Base-by-base conservation (phyloP, 2,329 filamentous ascomycete genomes). In the Clonostachys byssicola region DNA sequence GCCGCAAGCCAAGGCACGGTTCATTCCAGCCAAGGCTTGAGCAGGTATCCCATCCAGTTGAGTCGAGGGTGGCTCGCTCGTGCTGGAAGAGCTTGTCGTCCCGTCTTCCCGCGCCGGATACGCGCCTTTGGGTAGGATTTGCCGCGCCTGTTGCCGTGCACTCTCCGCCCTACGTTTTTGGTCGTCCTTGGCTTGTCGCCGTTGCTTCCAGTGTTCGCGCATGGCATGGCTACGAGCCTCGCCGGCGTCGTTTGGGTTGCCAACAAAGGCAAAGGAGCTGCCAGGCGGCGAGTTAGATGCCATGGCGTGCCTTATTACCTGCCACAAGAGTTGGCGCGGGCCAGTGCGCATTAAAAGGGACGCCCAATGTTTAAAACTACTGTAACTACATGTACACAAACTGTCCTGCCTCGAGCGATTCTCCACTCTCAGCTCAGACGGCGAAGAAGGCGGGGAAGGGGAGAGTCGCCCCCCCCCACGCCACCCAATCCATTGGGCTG, bases 171-270 rank as follows among this genome's bases (percentile, higher is more conserved):
- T 45, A 43, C 20, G 47, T 47, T 33, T 48, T 46, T n/a, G 35
- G 46, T 42, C 33, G 49, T 38, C 42, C 12, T 44, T 52, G 40
- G 35, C 47, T 2, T 47, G 49, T n/a, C 57, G 57, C 30, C 63
- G 56, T 39, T 58, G 54, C 44, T 57, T 60, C 65, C 65, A 67
- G 46, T 66, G 60, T 46, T 61, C 61, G 4, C 60, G 52, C 63
- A 67, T 67, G 12, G 63, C 64, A 61, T 68, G 64, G 48, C 61
- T 67, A 30, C 62, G 46, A 2, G 30, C 40, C 36, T 39, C 36
- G 36, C 36, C 36, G 16, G 36, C 9, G 10, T 39, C 36, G 36
- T 39, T 17, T 17, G 36, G 16, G 36, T 39, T 39, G 12, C 16
- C 36, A 14, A 17, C 36, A 13, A 39, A 39, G 36, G 36, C 36